phyloP scores from a whole-genome alignment of 1,139 yeast species.

The Debaryomycetaceae sp. region DNA sequence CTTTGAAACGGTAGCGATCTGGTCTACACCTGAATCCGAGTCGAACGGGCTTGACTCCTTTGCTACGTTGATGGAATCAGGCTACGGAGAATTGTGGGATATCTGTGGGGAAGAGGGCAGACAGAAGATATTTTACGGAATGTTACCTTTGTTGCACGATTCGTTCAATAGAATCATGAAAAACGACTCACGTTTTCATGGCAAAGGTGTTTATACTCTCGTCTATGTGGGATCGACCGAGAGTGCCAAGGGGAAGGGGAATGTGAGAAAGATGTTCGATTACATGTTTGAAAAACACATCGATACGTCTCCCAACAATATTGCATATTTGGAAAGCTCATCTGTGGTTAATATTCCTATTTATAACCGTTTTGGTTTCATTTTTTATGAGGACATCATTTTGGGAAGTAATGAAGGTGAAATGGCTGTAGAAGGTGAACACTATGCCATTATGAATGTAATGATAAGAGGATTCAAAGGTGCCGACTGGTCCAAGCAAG shows the following conservation, averaged over 20 bases:
- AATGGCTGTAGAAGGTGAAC: slow-evolving; percentile 37
- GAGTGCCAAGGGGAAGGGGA: slow-evolving; percentile 66
- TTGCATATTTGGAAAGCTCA: slow-evolving; percentile 60
- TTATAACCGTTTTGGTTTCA: slow-evolving; percentile 56
- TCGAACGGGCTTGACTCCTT: slow-evolving; percentile 47
- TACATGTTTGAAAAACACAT: slow-evolving; percentile 51
- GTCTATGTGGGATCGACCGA: slow-evolving; percentile 60
- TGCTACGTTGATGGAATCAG: slow-evolving; percentile 52
- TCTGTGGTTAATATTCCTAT: slow-evolving; percentile 53
- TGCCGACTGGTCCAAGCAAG: slow-evolving; percentile 30
- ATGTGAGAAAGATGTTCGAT: slow-evolving; percentile 57
- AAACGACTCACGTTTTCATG: slow-evolving; percentile 32
- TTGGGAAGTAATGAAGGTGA: slow-evolving; percentile 38
- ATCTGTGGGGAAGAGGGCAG: slow-evolving; percentile 51
- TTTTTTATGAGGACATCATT: slow-evolving; percentile 46
- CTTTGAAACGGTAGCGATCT: slow-evolving; percentile 62
- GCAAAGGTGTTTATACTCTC: slow-evolving; percentile 49
- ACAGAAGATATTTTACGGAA: slow-evolving; percentile 50
- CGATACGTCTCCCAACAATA: slow-evolving; percentile 39
- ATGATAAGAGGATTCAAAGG: slow-evolving; percentile 53
- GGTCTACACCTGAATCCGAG: slow-evolving; percentile 55
- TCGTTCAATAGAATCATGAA: slow-evolving; percentile 37
- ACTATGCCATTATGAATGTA: slow-evolving; percentile 55
- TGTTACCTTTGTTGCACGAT: slow-evolving; percentile 57
- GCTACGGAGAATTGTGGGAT: slow-evolving; percentile 55